Conservation (phyloP, 805 yeast species). For the Starmerella riodocensis region DNA sequence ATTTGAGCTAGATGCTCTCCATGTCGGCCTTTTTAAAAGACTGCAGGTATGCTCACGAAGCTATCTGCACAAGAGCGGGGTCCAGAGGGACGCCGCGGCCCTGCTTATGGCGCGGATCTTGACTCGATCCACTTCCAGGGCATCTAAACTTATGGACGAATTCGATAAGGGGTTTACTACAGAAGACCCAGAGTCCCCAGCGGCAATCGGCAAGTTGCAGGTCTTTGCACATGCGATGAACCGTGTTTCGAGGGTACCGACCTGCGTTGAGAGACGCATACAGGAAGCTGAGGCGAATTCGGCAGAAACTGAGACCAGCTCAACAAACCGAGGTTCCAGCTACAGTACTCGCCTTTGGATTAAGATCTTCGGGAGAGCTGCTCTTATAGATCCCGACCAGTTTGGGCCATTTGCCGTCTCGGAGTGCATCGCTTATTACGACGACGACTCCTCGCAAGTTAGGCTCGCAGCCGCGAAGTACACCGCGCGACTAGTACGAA, state of each 20-base stretch:
- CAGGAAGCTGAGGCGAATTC: background rate
- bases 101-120: constrained; percentile 41
- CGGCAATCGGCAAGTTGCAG: constrained; percentile 5
- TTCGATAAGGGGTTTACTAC: background rate
- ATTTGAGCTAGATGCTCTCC: constrained; percentile 41
- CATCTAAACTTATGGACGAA: background rate
- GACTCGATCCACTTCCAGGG: constrained; percentile 28
- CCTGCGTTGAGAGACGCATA: background rate
- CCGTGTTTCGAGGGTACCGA: constrained; percentile 6
- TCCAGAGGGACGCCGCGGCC: constrained; percentile 43
- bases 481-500: constrained; percentile 36
- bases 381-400: constrained; percentile 19
- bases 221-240: constrained; percentile 9
- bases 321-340: no score
- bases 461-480: constrained; percentile 59
- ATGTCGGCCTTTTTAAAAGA: constrained; percentile 23
- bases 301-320: no score
- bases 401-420: constrained; percentile 37
- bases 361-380: constrained; percentile 34
- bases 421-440: constrained; percentile 34
- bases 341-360: constrained; percentile 10
- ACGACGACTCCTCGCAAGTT: constrained; percentile 40
- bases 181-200: background rate
- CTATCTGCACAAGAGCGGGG: constrained; percentile 37
- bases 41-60: constrained; percentile 30